Percentiles rank a stretch among this genome's conserved stretches.
Evolutionary conservation across 257 asterid genomes (phyloP).

Genomic region (Oldenlandia corymbosa): DNA sequence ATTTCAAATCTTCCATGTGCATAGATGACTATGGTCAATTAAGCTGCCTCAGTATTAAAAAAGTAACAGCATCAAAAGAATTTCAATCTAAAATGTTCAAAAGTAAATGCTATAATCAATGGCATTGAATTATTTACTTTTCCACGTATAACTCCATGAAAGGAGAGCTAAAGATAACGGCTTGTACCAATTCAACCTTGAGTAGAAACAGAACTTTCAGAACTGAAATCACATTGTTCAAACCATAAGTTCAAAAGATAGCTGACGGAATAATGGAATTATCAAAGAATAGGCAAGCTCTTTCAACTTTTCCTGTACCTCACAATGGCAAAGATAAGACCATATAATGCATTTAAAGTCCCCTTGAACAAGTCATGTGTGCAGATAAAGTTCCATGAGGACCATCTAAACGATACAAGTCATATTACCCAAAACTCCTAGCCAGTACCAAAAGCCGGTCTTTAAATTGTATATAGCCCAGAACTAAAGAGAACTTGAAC

Average conservation of each 20-base stretch:
- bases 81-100: neutral
- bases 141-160: neutral
- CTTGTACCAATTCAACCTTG: neutral
- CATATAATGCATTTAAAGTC: neutral
- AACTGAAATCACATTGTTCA: neutral
- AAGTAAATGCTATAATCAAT: neutral
- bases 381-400: neutral
- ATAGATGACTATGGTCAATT: neutral
- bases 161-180: neutral
- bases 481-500: neutral
- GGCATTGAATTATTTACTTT: neutral
- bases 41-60: too few relatives aligned
- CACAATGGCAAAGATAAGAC: neutral
- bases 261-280: neutral
- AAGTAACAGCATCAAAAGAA: too few relatives aligned
- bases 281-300: neutral
- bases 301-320: neutral
- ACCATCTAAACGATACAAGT: neutral
- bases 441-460: neutral
- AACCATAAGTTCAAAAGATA: neutral
- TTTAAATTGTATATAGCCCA: neutral
- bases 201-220: neutral
- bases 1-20: neutral
- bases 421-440: neutral
- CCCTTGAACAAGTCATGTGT: neutral